Base-by-base conservation (phyloP, 352 stramenopile genomes). In the Phytophthora citrophthora region DNA sequence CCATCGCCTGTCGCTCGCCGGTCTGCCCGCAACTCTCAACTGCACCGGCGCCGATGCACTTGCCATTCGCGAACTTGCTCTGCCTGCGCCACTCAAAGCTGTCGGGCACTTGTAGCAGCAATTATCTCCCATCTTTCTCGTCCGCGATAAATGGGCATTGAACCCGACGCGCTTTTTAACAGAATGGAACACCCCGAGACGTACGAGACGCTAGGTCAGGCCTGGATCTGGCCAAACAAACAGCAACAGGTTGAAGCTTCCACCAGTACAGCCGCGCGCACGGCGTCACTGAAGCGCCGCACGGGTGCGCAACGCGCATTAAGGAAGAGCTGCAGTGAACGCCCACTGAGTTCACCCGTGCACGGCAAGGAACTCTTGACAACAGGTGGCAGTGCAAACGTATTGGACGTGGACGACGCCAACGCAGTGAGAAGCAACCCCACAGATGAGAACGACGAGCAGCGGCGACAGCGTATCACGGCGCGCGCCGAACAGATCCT, bases 401-500 rank as follows among this genome's bases (percentile, higher is more conserved):
- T 76, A 10, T 40, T 77, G 29, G 72, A 81, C 48, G 62, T 72
- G 20, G 49, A 74, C 10, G 63, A 77, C 50, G 55, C 40, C 15
- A 55, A 70, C 18, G 36, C 8, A 32, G 29, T 7, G 6, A 69
- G 61, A 58, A 64, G 50, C 50, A 61, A 48, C 26, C 18, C 15
- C 5, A 26, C 41, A 27, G 53, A 59, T 31, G 58, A 71, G 20
- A 40, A 71, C 50, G 51, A 71, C 43, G 76, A 79, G 29, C 55
- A 79, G 34, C 66, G 75, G 2, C 68, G 77, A 40, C 61, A 76
- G 38, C 43, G 46, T 18, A 89, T 92, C 57, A 77, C 76, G 50
- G 66, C 74, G n/a, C 74, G 76, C 5, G 80, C 83, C 1, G 83
- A 92, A 38, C 76, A 89, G 53, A 92, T 92, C 45, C 27, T 89